Evolutionary conservation across 1,284 basidiomycete genomes (phyloP), one percentile per base, ranked within the genome.

Genomic region (Leccinum subfulvum): DNA sequence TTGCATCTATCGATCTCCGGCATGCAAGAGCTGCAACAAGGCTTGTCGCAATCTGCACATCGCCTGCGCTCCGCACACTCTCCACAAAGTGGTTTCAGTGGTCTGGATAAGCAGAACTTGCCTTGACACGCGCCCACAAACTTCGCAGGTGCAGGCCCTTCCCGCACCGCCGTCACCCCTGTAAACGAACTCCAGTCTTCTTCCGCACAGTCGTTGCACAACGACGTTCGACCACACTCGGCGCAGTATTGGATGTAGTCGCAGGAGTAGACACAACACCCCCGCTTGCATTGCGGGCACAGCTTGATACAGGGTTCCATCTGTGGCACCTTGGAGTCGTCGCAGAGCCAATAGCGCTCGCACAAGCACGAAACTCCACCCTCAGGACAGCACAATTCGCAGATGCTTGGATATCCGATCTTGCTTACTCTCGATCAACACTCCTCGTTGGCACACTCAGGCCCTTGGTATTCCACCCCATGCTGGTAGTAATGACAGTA

Each of bases 161-260:
- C 11, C 9, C 66, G 57, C 13, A 44, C 41, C 41, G 41, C 41
- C 41, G n/a, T 44, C 9, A 44, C 9, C 9, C 9, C 41, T n/a
- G 41, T 18, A 11, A 44, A 44, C 41, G 9, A 16, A 4, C 58
- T 47, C 68, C 65, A 51, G 21, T 73, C 69, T 60, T 71, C 69
- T 56, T 70, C 71, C 3, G 28, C 47, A 51, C 71, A 71, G 28
- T 70, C 71, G 1, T 71, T 60, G 56, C 69, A 70, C 47, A 64
- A 11, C 59, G 71, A 64, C 41, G 63, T 62, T 13, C 66, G 63
- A 53, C 51, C 58, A 39, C 71, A 70, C 26, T 66, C 63, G 39
- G 26, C 23, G 37, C 69, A 70, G 28, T 56, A 70, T 21, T 56
- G 59, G 33, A 73, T 73, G 57, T 71, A 70, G 1, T 64, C 58